phyloP scores from a whole-genome alignment of 257 asterid genomes.

The Plantago elongata region DNA sequence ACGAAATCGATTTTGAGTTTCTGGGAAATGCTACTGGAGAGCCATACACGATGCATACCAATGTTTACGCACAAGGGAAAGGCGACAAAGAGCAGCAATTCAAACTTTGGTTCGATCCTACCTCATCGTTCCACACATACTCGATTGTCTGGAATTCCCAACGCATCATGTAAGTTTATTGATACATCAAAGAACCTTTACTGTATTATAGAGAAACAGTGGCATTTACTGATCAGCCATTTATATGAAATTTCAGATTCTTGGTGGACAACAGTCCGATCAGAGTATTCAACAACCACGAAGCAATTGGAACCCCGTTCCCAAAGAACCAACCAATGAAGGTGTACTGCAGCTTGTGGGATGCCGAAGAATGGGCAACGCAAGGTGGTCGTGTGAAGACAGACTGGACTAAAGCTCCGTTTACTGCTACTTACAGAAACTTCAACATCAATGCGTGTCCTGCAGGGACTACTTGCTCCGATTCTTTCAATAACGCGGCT shows the following conservation, averaged over 20 bases:
- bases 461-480: conserved; percentile 14
- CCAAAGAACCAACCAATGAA: conserved; percentile 33
- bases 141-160: conserved; percentile 36
- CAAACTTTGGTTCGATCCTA: conserved; percentile 37
- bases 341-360: conserved; percentile 29
- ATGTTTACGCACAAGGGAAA: conserved; percentile 34
- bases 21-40: conserved; percentile 32
- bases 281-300: conserved; percentile 30
- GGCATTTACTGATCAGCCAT: not conserved
- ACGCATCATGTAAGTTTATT: conserved; percentile 26
- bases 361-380: conserved; percentile 41
- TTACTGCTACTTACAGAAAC: conserved; percentile 21
- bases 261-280: conserved; percentile 30
- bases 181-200: too few species aligned
- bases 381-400: conserved; percentile 38
- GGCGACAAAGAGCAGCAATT: conserved; percentile 37
- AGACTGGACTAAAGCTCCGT: conserved; percentile 31
- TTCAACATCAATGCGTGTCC: conserved; percentile 24
- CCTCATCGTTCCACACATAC: conserved; percentile 33
- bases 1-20: conserved; percentile 40
- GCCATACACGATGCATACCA: conserved; percentile 41
- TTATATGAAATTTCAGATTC: conserved; percentile 17
- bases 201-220: too few species aligned
- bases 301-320: conserved; percentile 29
- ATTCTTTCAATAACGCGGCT: not conserved